These are phyloP conservation scores for Monsonia emarginata DNA, from an alignment of 441 rosid species.

Conservation along the genomic window DNA sequence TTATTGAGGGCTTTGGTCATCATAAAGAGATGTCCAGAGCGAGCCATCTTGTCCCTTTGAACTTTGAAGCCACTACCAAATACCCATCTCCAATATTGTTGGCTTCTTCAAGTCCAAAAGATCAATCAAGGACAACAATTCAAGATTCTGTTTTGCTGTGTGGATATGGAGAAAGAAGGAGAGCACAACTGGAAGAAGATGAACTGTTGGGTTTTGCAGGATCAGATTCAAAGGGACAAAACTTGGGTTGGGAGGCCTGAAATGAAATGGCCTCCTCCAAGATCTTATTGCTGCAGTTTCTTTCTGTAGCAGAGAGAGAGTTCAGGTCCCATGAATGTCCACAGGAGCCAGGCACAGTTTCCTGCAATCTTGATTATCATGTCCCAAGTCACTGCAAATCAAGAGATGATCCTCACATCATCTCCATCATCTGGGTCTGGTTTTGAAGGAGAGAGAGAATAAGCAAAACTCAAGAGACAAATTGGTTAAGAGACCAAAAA, in stretches of 20 bases:
- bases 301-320: constrained; percentile 57
- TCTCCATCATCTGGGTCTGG: background rate
- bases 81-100: background rate
- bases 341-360: constrained; percentile 33
- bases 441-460: background rate
- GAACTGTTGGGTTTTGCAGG: background rate
- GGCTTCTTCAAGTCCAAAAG: background rate
- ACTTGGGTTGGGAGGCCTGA: background rate
- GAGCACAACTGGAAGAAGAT: background rate
- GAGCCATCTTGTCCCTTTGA: no score
- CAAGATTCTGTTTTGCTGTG: background rate
- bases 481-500: no score
- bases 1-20: background rate
- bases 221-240: background rate
- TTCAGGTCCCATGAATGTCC: constrained; percentile 63
- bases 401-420: background rate
- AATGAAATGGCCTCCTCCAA: constrained; percentile 14
- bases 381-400: background rate
- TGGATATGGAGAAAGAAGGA: background rate
- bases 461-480: no score
- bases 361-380: background rate
- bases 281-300: constrained; percentile 49
- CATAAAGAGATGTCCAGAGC: background rate
- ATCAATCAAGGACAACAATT: background rate
- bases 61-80: no score